A percentile compares a stretch with the other conserved stretches of the same genome.
phyloP scores from a whole-genome alignment of 306 rosid genomes.

The Dryas drummondii region DNA sequence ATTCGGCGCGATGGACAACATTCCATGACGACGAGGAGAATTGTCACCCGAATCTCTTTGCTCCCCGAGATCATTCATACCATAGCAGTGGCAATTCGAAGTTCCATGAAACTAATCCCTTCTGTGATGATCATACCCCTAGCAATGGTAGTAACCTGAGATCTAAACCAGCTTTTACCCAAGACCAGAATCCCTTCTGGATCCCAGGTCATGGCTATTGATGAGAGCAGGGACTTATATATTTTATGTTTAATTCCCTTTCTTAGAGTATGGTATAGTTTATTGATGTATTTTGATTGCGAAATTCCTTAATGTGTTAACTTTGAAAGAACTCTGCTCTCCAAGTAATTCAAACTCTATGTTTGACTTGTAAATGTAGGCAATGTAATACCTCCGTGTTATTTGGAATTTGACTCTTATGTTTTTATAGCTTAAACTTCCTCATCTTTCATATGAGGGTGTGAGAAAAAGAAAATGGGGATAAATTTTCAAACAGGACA shows the following conservation, averaged over 20 bases:
- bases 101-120: conserved; percentile 27
- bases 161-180: conserved; percentile 43
- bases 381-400: background rate
- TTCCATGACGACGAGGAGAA: conserved; percentile 77
- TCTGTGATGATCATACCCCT: conserved; percentile 25
- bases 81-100: background rate
- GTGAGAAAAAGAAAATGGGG: too few relatives aligned
- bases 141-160: conserved; percentile 34
- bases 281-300: background rate
- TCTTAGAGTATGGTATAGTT: background rate
- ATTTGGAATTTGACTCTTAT: background rate
- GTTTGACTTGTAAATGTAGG: conserved; percentile 24
- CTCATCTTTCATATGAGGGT: too few relatives aligned
- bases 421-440: too few relatives aligned
- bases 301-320: background rate
- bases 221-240: background rate
- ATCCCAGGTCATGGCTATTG: conserved; percentile 32
- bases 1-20: conserved; percentile 69
- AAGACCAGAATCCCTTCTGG: conserved; percentile 51
- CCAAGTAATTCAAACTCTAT: conserved; percentile 16
- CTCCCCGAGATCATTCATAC: conserved; percentile 6
- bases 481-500: too few relatives aligned
- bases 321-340: background rate
- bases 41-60: conserved; percentile 74
- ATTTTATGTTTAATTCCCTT: background rate